Percentiles rank a stretch among this genome's conserved stretches.
Evolutionary conservation across 164 flowering plant species (phyloP).

Genomic region (Akebia trifoliata): DNA sequence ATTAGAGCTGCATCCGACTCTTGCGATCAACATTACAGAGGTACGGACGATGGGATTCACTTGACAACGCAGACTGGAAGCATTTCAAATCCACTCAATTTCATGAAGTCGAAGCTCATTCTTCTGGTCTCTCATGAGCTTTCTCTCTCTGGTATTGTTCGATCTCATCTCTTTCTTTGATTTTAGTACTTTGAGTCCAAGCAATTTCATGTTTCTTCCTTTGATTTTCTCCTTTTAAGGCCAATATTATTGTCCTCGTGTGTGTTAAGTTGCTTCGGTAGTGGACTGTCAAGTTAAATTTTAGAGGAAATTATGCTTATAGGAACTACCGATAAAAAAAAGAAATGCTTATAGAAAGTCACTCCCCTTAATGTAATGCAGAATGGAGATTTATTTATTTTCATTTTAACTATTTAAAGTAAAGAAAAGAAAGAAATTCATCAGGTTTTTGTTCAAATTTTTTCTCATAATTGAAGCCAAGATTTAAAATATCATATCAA

Average conservation of each 20-base stretch:
- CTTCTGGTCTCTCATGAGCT: slow-evolving; percentile 84
- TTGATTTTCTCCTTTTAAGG: too few species aligned
- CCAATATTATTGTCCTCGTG: not conserved
- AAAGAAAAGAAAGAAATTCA: too few species aligned
- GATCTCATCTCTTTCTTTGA: not conserved
- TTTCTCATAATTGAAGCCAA: too few species aligned
- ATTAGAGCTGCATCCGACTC: slow-evolving; percentile 41
- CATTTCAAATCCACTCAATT: slow-evolving; percentile 42
- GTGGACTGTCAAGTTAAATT: not conserved
- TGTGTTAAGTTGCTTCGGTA: not conserved
- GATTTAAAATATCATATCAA: too few species aligned
- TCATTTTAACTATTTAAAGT: too few species aligned
- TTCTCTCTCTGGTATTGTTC: slow-evolving; percentile 63
- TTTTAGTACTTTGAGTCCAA: not conserved
- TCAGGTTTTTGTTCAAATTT: too few species aligned
- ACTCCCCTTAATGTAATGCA: too few species aligned
- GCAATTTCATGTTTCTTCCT: not conserved
- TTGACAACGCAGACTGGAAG: slow-evolving; percentile 6
- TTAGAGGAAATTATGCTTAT: too few species aligned
- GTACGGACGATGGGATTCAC: slow-evolving; percentile 4
- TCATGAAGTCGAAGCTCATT: slow-evolving; percentile 83
- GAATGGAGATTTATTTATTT: too few species aligned
- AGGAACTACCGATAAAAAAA: too few species aligned
- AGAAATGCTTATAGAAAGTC: too few species aligned
- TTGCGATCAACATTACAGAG: slow-evolving; percentile 27